A percentile compares a stretch with the other conserved stretches of the same genome.
Evolutionary conservation across 2,329 filamentous ascomycete genomes (phyloP).

Genomic region (Epichloe coenophiala): DNA sequence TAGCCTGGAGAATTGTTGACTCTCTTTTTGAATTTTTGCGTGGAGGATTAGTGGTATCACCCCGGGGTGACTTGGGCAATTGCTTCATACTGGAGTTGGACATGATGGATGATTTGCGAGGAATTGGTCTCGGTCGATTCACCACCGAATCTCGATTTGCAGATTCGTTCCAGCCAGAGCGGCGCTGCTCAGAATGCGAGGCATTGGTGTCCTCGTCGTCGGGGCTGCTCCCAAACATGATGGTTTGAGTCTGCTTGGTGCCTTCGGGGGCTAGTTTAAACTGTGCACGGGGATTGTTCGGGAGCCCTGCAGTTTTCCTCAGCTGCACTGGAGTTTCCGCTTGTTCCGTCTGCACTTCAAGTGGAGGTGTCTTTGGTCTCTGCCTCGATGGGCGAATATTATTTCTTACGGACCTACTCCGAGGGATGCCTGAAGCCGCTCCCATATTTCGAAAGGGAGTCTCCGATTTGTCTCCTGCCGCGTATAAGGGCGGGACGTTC

Average conservation of each 20-base stretch:
- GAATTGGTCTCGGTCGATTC: conserved; percentile 42
- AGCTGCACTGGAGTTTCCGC: conserved; percentile 26
- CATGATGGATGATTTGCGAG: conserved; percentile 23
- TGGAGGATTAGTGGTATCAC: not conserved
- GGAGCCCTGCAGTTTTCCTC: conserved; percentile 32
- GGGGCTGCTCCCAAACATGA: conserved; percentile 44
- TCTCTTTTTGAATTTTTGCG: not conserved
- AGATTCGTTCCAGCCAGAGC: not conserved
- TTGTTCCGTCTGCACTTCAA: conserved; percentile 11
- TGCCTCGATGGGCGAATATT: conserved; percentile 20
- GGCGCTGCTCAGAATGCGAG: conserved; percentile 3
- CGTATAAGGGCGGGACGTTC: not conserved
- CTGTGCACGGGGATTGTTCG: conserved; percentile 31
- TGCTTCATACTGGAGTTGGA: not conserved
- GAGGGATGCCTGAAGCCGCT: conserved; percentile 14
- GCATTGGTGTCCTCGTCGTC: conserved; percentile 36
- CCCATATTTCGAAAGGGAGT: not conserved
- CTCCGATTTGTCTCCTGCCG: not conserved
- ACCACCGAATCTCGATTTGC: conserved; percentile 27
- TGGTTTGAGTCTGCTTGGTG: conserved; percentile 22
- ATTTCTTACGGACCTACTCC: conserved; percentile 17
- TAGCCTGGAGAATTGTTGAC: not conserved
- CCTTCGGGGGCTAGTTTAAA: conserved; percentile 19
- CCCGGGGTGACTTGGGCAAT: not conserved
- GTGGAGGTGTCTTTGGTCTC: conserved; percentile 10